Evolutionary conservation across 352 stramenopile species (phyloP), one percentile per base, ranked within the genome.

Genomic region (Phytophthora tentaculata): DNA sequence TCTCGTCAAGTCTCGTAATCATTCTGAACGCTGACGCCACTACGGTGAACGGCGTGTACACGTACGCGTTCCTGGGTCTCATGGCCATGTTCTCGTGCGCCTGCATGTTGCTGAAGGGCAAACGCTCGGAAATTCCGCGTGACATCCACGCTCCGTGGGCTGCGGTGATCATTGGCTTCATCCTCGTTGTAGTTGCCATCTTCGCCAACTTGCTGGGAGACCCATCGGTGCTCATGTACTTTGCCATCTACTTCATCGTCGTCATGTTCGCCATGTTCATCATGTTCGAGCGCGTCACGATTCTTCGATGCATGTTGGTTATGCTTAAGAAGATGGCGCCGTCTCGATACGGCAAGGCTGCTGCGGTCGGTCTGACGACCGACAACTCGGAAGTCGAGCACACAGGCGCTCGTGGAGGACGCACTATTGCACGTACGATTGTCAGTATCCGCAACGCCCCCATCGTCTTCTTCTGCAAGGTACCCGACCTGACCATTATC

Each of bases 391-490:
- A 55, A n/a, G 48, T 56, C 9, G 63, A 81, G 19, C 70, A 80
- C 54, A 88, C 79, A 0, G 76, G 74, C 4, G 79, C 77, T 4
- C 68, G 78, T 37, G 79, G 77, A 26, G 79, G 81, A 8, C 74
- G 69, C 35, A 86, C 74, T 26, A 80, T 88, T 37, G 73, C 78
- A 6, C 69, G 73, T 14, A 71, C 71, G 7, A 84, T 90, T 69
- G 22, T 77, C 13, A 70, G 73, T 35, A 83, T 88, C 61, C 74
- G 88, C 56, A 47, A 74, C 10, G 59, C 71, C 16, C 91, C 89
- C 0, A 90, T 96, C 61, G 66, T 97, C 17, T 97, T 97, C 69
- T 97, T 96, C 72, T 89, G 76, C 76, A 97, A 97, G 77, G 51
- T 69, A 1, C 82, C 88, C 29, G 88, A 97, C 67, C 66, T 97